Percentiles rank a stretch among this genome's conserved stretches.
These are phyloP conservation scores for Caulochytrium protostelioides DNA, from an alignment of 371 early-diverging fungal species.

Conservation along the genomic window DNA sequence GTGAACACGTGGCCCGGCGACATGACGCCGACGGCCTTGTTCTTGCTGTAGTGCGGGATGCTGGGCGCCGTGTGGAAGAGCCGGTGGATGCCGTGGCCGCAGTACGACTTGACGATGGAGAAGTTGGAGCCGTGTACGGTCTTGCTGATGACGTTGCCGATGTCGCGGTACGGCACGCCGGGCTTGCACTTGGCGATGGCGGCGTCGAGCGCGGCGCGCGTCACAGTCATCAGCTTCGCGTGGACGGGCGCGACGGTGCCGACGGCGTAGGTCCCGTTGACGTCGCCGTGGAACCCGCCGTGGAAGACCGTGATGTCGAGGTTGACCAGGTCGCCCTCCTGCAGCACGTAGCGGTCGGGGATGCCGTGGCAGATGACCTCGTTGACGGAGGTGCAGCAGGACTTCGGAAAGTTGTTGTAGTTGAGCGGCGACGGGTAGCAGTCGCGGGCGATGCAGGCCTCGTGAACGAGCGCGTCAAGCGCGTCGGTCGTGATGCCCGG, in stretches of 20 bases:
- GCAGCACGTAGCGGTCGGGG: slow-evolving; percentile 61
- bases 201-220: slow-evolving; percentile 59
- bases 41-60: slow-evolving; percentile 79
- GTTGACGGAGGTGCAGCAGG: slow-evolving; percentile 67
- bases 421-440: slow-evolving; percentile 88
- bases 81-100: slow-evolving; percentile 77
- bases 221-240: slow-evolving; percentile 40
- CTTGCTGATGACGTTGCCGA: slow-evolving; percentile 72
- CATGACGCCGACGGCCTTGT: slow-evolving; percentile 83
- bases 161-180: slow-evolving; percentile 66
- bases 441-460: slow-evolving; percentile 57
- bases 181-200: slow-evolving; percentile 83
- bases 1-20: slow-evolving; percentile 86
- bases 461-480: slow-evolving; percentile 70
- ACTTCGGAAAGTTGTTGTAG: slow-evolving; percentile 77
- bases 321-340: slow-evolving; percentile 82
- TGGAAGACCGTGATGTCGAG: slow-evolving; percentile 71
- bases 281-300: slow-evolving; percentile 77
- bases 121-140: slow-evolving; percentile 59
- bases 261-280: slow-evolving; percentile 64
- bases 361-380: slow-evolving; percentile 44
- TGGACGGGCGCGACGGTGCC: slow-evolving; percentile 64
- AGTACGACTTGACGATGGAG: slow-evolving; percentile 75
- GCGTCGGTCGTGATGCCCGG: slow-evolving; percentile 80
- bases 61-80: slow-evolving; percentile 72